Percentiles rank a stretch among this genome's conserved stretches.
Conservation (phyloP, 352 stramenopile genomes). For the Bremia lactucae region DNA sequence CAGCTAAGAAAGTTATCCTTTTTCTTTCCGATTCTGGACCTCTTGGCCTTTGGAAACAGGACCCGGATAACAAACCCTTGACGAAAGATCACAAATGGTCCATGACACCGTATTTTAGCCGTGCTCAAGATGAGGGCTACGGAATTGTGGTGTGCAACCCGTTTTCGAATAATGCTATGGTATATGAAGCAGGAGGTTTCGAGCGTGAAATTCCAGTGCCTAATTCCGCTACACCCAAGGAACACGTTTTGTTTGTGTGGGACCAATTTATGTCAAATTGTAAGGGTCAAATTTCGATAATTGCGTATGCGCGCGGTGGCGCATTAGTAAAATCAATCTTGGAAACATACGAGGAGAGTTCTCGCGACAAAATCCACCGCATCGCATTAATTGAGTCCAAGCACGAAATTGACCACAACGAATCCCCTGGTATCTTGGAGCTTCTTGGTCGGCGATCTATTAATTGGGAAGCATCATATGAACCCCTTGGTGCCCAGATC, state of each 20-base stretch:
- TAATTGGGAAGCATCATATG: constrained; percentile 82
- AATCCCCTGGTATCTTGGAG: constrained; percentile 66
- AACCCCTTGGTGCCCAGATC: constrained; percentile 75
- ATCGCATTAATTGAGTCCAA: constrained; percentile 84
- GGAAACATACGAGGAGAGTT: constrained; percentile 61
- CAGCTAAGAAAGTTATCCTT: constrained; percentile 78
- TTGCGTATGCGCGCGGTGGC: constrained; percentile 73
- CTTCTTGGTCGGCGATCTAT: constrained; percentile 78
- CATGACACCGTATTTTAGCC: constrained; percentile 78
- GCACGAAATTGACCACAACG: constrained; percentile 75
- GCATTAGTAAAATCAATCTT: constrained; percentile 78
- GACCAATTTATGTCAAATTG: constrained; percentile 72
- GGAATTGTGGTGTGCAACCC: constrained; percentile 82
- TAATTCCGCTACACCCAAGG: constrained; percentile 72
- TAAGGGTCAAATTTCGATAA: constrained; percentile 76
- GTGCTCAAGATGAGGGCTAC: constrained; percentile 79
- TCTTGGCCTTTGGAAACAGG: constrained; percentile 77
- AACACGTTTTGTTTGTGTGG: constrained; percentile 85
- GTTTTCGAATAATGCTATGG: constrained; percentile 79
- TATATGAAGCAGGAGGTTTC: constrained; percentile 82
- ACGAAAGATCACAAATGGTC: constrained; percentile 82
- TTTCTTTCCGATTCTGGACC: constrained; percentile 81
- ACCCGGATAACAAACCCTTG: constrained; percentile 38
- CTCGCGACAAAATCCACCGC: constrained; percentile 71
- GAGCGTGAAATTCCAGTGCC: constrained; percentile 79